Evolutionary conservation across 257 asterid species (phyloP).

Genomic region (Gentiana macrophylla): DNA sequence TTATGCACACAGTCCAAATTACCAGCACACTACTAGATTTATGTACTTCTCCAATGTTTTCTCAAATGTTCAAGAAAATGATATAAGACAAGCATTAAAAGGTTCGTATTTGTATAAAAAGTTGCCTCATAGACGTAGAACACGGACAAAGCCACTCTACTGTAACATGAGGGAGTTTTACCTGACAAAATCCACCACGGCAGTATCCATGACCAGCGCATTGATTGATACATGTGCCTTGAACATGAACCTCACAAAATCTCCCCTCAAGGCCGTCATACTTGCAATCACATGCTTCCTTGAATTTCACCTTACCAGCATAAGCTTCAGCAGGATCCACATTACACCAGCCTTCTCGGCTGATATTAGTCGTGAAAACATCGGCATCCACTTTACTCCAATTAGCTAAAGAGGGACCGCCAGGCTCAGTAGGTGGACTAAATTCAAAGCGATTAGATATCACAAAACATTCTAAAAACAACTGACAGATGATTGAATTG

Average conservation of each 20-base stretch:
- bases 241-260: slow-evolving; percentile 77
- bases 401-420: slow-evolving; percentile 39
- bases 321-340: slow-evolving; percentile 79
- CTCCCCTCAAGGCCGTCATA: slow-evolving; percentile 88
- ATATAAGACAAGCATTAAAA: background rate
- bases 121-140: background rate
- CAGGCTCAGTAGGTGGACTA: slow-evolving; percentile 68
- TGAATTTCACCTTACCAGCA: slow-evolving; percentile 44
- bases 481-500: slow-evolving; percentile 4
- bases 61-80: background rate
- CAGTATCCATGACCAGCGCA: slow-evolving; percentile 78
- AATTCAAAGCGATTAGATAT: slow-evolving; percentile 12
- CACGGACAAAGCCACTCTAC: background rate
- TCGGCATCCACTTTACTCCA: slow-evolving; percentile 58
- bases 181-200: slow-evolving; percentile 98
- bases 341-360: slow-evolving; percentile 82
- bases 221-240: slow-evolving; percentile 75
- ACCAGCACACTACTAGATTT: background rate
- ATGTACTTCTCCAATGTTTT: background rate
- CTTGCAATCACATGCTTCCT: slow-evolving; percentile 94
- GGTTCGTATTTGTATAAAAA: slow-evolving; percentile 3
- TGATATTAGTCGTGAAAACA: slow-evolving; percentile 61
- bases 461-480: background rate
- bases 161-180: slow-evolving; percentile 16
- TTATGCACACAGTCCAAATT: background rate